Evolutionary conservation across 345 rosid species (phyloP).

Genomic region (Odontarrhena argentea): DNA sequence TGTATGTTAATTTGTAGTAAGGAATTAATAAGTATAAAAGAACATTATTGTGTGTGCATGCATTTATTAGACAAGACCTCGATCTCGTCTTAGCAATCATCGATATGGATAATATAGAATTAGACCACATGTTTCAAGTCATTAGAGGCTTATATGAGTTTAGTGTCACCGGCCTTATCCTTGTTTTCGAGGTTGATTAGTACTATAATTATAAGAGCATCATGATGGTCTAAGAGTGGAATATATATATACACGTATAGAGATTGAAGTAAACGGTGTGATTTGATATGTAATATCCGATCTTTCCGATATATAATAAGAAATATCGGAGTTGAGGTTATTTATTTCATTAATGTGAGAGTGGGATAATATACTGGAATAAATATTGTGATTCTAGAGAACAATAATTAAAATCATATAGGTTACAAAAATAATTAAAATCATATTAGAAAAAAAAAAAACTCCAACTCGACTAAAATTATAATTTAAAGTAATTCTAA

Average conservation of each 20-base stretch:
- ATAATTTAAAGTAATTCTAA: too few relatives aligned
- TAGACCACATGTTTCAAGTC: slow-evolving; percentile 10
- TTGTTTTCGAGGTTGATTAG: neutral
- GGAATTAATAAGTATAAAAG: neutral
- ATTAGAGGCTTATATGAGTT: slow-evolving; percentile 14
- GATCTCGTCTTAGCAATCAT: slow-evolving; percentile 15
- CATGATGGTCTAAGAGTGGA: neutral
- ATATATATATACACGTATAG: neutral
- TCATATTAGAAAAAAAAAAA: too few relatives aligned
- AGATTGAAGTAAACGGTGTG: neutral
- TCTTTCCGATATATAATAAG: too few relatives aligned
- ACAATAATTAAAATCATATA: too few relatives aligned
- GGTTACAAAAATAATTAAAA: too few relatives aligned
- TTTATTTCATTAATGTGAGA: too few relatives aligned
- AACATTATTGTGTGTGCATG: slow-evolving; percentile 34
- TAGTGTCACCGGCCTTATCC: slow-evolving; percentile 37
- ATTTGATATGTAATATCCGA: neutral
- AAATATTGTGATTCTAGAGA: too few relatives aligned
- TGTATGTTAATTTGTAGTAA: slow-evolving; percentile 6
- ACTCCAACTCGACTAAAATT: too few relatives aligned
- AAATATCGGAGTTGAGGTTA: too few relatives aligned
- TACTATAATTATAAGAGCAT: neutral
- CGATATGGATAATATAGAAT: neutral
- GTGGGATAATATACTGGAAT: too few relatives aligned
- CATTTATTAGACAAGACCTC: slow-evolving; percentile 36